Evolutionary conservation across 345 rosid species (phyloP), one percentile per base, ranked within the genome.

Genomic region (Excoecaria agallocha): DNA sequence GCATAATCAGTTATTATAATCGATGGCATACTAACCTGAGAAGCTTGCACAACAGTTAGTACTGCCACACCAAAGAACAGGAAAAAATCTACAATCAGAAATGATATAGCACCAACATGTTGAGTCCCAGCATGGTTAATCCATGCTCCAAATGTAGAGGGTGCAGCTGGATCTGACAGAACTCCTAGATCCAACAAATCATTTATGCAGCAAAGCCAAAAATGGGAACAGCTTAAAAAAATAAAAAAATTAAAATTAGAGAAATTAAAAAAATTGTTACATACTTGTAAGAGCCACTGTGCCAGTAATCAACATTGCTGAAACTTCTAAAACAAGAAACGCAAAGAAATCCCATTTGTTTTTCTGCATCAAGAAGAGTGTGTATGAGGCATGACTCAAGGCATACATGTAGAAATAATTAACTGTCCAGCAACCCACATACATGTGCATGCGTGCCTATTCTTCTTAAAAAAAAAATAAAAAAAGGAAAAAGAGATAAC

Each of bases 261-360:
- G 2, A 30, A 30, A 30, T 30, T 30, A 30, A 30, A 30, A 30
- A 71, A 75, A n/a, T n/a, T n/a, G 66, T 73, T 67, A 77, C 98
- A 61, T 88, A 91, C 98, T 91, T 81, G 89, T 87, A 68, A 95
- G 78, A 81, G 97, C 74, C 79, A 90, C 96, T 59, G 85, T 89
- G 76, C 99, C 98, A 68, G 99, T 90, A 69, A 93, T 77, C 84
- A 90, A 57, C 97, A 93, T 95, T 4, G 99, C 99, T 49, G 92
- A 73, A 67, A 91, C 89, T 85, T 91, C 94, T 70, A 95, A 83
- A 76, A 93, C 76, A 82, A 95, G 99, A 83, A 95, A 93, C 61
- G 82, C 66, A 69, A 93, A 91, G 83, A 95, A 95, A 65, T 93
- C 97, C 97, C 98, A 85, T 70, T 95, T 95, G 89, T 95, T 95